Base-by-base conservation (phyloP, 164 flowering plant genomes). In the Taxillus chinensis region DNA sequence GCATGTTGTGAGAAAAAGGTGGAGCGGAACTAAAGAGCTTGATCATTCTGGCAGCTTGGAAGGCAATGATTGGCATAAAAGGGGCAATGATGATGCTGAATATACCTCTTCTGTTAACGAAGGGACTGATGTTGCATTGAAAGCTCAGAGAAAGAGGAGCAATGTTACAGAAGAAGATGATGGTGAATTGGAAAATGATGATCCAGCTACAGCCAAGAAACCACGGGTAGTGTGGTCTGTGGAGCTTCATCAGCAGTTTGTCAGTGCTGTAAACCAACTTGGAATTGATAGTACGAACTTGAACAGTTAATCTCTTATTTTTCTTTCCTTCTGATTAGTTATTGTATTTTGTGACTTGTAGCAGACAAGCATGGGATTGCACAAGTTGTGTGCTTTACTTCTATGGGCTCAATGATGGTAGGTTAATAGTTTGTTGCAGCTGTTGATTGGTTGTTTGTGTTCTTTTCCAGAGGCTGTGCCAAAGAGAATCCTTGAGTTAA, bases 151-250 rank as follows among this genome's bases (percentile, higher is more conserved):
- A 72, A 86, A 81, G 70, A 81, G 83, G 68, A 82, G 74, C 68
- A 83, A 65, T 70, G 37, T 71, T 49, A 82, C 77, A 71, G 89
- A 86, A 49, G 88, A 84, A 39, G 91, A 84, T 57, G 95, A 86
- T 48, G 77, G 73, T 15, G 90, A 83, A 41, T 59, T 64, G 42
- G 92, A 88, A 8, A 80, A 69, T 57, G 89, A 86, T 43, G 95
- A 12, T 12, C 52, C 4, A 7, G 10, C 52, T 49, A 4, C 5
- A 1, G 12, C 12, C 52, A 49, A n/a, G 52, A 49, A 49, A 49
- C 13, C 52, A 49, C 10, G 14, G 52, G 14, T 49, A 1, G 14
- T 9, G 14, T 49, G 52, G 52, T 49, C 14, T 12, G 12, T 4
- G 12, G 14, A 49, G 5, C 5, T 49, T 4, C 14, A 12, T 49